These are phyloP conservation scores for Yamadazyma friedrichii DNA, from an alignment of 1,139 yeast genomes.

Conservation along the genomic window DNA sequence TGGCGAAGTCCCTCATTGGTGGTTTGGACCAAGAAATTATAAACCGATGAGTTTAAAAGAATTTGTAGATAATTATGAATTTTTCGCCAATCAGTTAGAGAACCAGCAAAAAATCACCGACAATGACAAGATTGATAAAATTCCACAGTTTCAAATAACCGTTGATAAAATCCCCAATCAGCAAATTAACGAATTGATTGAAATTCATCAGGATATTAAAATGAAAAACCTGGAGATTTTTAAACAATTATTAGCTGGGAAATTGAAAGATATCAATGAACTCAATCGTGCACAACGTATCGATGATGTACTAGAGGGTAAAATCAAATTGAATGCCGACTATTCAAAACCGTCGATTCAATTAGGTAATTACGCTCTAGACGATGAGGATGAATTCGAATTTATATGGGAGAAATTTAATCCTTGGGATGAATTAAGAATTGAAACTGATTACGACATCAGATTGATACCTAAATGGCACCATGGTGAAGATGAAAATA, in stretches of 20 bases:
- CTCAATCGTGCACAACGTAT: constrained; percentile 38
- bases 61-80: constrained; percentile 43
- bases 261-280: constrained; percentile 32
- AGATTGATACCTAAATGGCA: constrained; percentile 42
- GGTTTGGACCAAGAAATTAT: constrained; percentile 61
- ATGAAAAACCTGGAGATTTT: constrained; percentile 23
- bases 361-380: constrained; percentile 36
- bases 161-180: constrained; percentile 5
- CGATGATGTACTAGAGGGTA: constrained; percentile 37
- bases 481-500: not conserved
- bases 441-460: constrained; percentile 45
- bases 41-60: constrained; percentile 51
- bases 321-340: constrained; percentile 18
- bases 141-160: not conserved
- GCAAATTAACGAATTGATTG: constrained; percentile 13
- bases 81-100: not conserved
- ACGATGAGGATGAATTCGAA: constrained; percentile 43
- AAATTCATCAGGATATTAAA: constrained; percentile 26
- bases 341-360: constrained; percentile 38
- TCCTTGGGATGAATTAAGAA: constrained; percentile 52
- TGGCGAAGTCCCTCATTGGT: constrained; percentile 47
- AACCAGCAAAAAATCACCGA: constrained; percentile 18
- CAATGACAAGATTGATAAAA: constrained; percentile 11
- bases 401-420: constrained; percentile 48
- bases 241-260: constrained; percentile 20